These are phyloP conservation scores for Cajanus cajan DNA, from an alignment of 306 rosid species.

Conservation along the genomic window DNA sequence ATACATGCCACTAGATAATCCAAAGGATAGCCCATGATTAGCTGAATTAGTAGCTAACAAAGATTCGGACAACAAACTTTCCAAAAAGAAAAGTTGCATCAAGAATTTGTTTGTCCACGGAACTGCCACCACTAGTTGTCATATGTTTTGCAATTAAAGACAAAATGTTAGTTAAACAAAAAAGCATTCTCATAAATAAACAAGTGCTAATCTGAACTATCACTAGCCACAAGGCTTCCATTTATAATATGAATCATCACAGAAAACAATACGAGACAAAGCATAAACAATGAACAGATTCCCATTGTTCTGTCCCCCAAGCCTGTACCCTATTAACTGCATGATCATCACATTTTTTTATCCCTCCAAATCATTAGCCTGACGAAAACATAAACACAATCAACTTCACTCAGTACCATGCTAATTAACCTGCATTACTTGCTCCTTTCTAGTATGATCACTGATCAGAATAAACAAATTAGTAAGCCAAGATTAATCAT, in stretches of 20 bases:
- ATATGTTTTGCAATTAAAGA: conserved; percentile 9
- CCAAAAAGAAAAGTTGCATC: background rate
- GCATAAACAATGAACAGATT: conserved; percentile 25
- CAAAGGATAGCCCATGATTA: conserved; percentile 22
- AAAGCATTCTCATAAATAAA: conserved; percentile 21
- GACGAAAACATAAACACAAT: background rate
- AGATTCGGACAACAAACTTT: conserved; percentile 9
- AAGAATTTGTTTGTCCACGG: conserved; percentile 25
- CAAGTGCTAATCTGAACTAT: conserved; percentile 15
- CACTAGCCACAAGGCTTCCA: conserved; percentile 17
- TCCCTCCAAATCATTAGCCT: conserved; percentile 13
- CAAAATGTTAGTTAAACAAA: conserved; percentile 26
- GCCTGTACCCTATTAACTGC: conserved; percentile 29
- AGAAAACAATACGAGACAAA: conserved; percentile 33
- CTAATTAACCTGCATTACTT: background rate
- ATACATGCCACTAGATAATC: background rate
- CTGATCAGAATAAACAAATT: background rate
- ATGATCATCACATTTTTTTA: background rate
- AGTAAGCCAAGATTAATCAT: background rate
- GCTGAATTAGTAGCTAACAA: conserved; percentile 12
- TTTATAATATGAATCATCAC: conserved; percentile 8
- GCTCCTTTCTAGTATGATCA: background rate
- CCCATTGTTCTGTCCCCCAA: conserved; percentile 37
- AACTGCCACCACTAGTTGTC: conserved; percentile 2
- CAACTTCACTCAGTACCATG: background rate